phyloP scores from a whole-genome alignment of 2,329 filamentous ascomycete genomes.

The Xylariaceae sp. region DNA sequence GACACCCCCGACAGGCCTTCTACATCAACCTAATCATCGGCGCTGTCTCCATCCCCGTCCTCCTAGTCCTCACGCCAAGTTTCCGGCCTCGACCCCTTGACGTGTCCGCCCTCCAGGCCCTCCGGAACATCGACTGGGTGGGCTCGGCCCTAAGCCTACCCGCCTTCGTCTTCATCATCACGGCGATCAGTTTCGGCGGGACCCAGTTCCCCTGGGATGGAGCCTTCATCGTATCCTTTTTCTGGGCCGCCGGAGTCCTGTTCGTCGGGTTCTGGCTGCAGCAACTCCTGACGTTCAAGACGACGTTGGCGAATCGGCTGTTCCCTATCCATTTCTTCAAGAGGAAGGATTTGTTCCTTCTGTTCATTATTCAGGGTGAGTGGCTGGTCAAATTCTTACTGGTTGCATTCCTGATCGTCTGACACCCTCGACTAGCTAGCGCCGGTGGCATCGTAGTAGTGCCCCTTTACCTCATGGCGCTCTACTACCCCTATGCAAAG shows the following conservation, averaged over 20 bases:
- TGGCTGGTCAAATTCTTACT: neutral
- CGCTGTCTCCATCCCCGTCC: neutral
- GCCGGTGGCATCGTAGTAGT: neutral
- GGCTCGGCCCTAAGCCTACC: neutral
- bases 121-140: neutral
- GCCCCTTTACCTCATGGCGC: neutral
- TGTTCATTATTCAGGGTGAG: neutral
- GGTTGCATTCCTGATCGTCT: neutral
- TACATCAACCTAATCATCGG: slow-evolving; percentile 1
- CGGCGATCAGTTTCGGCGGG: neutral
- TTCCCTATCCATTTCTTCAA: neutral
- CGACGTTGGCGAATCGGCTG: neutral
- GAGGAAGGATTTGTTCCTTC: neutral
- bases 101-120: neutral
- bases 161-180: neutral
- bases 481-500: neutral
- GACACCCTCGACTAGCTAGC: neutral
- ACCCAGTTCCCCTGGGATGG: neutral
- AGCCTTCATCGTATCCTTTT: neutral
- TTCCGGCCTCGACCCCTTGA: neutral
- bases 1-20: neutral
- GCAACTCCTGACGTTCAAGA: neutral
- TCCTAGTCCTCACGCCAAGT: neutral
- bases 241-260: neutral
- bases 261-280: neutral